Evolutionary conservation across 352 stramenopile genomes (phyloP).

Genomic region (Saprolegnia diclina): DNA sequence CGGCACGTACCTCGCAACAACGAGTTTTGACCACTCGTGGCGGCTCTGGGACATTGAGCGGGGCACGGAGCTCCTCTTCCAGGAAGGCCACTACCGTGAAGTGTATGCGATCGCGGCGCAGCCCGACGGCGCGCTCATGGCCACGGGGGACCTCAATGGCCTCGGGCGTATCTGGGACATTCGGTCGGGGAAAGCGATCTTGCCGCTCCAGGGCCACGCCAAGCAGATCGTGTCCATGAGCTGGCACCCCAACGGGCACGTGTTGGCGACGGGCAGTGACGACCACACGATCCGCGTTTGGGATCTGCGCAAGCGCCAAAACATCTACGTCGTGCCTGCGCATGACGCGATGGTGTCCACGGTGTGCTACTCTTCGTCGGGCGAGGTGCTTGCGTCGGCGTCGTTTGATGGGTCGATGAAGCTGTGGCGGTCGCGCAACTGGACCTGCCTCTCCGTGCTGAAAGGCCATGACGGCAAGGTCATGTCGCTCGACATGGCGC

Average conservation of each 20-base stretch:
- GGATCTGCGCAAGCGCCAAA: slow-evolving; percentile 91
- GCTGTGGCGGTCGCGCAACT: slow-evolving; percentile 92
- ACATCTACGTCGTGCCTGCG: slow-evolving; percentile 89
- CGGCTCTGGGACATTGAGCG: slow-evolving; percentile 96
- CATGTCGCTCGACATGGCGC: slow-evolving; percentile 89
- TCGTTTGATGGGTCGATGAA: slow-evolving; percentile 95
- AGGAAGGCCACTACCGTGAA: slow-evolving; percentile 95
- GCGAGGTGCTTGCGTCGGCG: slow-evolving; percentile 86
- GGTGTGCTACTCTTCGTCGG: slow-evolving; percentile 74
- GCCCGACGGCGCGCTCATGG: slow-evolving; percentile 87
- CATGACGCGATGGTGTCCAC: slow-evolving; percentile 94
- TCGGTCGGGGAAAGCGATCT: slow-evolving; percentile 89
- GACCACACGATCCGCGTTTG: slow-evolving; percentile 95
- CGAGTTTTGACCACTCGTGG: slow-evolving; percentile 96
- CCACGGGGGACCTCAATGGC: slow-evolving; percentile 93
- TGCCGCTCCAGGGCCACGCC: slow-evolving; percentile 89
- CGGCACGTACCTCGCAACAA: slow-evolving; percentile 90
- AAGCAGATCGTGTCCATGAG: slow-evolving; percentile 93
- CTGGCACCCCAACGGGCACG: slow-evolving; percentile 91
- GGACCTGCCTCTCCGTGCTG: slow-evolving; percentile 83
- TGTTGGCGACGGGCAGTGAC: slow-evolving; percentile 91
- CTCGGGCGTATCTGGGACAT: slow-evolving; percentile 95
- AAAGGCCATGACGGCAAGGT: slow-evolving; percentile 94
- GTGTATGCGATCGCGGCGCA: slow-evolving; percentile 96
- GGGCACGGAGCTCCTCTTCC: slow-evolving; percentile 87